Base-by-base conservation (phyloP, 2,329 filamentous ascomycete genomes). In the Paracoccidioides brasiliensis region DNA sequence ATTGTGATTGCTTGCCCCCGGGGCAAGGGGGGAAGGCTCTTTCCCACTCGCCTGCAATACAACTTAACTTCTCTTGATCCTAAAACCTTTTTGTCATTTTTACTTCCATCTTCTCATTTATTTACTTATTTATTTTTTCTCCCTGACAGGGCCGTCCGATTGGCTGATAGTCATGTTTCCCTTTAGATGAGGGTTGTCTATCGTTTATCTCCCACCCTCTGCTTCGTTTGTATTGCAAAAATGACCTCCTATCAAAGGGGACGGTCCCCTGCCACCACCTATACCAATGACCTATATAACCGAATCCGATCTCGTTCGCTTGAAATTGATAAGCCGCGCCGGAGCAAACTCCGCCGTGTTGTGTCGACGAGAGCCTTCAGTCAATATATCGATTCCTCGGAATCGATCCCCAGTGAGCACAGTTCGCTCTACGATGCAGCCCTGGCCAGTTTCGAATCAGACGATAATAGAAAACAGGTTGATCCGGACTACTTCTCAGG, bases 341-440 rank as follows among this genome's bases (percentile, higher is more conserved):
- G 52, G 42, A 59, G 57, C 38, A 52, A 53, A 32, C 56, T 61
- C 41, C 60, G 60, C 37, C 58, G 60, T 33, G 59, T 58, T 15
- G 57, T 59, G 28, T 64, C 64, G 12, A 43, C 60, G 2, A 59
- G 55, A 28, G 56, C 57, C 22, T 54, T 64, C 15, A 58, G 57
- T 37, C 58, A 48, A 4, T 55, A 64, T 41, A 48, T 67, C 12
- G 63, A 66, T 54, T 68, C 64, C 4, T 66, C 65, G 1, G 67
- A 68, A 45, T 66, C 66, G 12, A 55, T 63, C 38, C 63, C 64
- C 15, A 72, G 69, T 53, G 67, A 70, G 30, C 67, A 70, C 48
- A 64, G 62, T 52, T 70, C 65, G 9, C 70, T 74, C 10, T 72
- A 66, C 58, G 66, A 72, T 59, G 71, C 71, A 6, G 57, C 64